Conservation (phyloP, 108 stramenopile species). For the Nitzschia palea region DNA sequence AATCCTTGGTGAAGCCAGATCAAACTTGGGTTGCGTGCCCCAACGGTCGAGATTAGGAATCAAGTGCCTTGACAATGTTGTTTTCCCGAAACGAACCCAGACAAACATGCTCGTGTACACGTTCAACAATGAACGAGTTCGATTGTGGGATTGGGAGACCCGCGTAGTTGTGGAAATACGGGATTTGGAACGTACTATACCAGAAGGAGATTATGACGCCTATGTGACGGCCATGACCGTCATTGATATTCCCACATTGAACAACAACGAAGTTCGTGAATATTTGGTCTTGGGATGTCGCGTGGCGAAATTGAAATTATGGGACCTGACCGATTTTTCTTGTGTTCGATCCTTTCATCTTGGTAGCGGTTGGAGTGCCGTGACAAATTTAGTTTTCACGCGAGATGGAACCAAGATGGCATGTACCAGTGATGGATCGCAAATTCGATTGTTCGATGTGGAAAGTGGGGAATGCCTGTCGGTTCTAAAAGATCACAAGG, state of each 20-base stretch:
- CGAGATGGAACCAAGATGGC: slow-evolving; percentile 7
- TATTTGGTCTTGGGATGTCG: slow-evolving; percentile 13
- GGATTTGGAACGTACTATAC: neutral
- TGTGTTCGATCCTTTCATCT: slow-evolving; percentile 15
- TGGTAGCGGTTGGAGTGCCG: slow-evolving; percentile 12
- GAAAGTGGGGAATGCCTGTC: neutral
- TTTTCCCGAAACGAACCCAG: neutral
- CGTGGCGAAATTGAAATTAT: slow-evolving; percentile 3
- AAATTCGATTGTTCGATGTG: slow-evolving; percentile 14
- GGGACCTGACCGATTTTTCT: slow-evolving; percentile 7
- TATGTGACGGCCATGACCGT: slow-evolving; percentile 1
- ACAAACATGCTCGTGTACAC: slow-evolving; percentile 1
- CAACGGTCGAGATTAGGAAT: slow-evolving; percentile 33
- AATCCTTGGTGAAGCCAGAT: slow-evolving; percentile 28
- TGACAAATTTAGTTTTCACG: slow-evolving; percentile 3
- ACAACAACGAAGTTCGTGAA: neutral
- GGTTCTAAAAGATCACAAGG: slow-evolving; percentile 73
- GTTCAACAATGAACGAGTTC: slow-evolving; percentile 18
- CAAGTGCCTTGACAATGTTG: slow-evolving; percentile 10
- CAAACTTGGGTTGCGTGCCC: neutral
- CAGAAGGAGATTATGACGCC: neutral
- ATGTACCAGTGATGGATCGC: slow-evolving; percentile 11
- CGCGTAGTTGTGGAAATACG: neutral
- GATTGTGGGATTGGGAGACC: slow-evolving; percentile 11
- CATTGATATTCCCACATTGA: neutral